Percentiles rank a stretch among this genome's conserved stretches.
phyloP scores from a whole-genome alignment of 768 basidiomycete species.

The Trametes coccinea region DNA sequence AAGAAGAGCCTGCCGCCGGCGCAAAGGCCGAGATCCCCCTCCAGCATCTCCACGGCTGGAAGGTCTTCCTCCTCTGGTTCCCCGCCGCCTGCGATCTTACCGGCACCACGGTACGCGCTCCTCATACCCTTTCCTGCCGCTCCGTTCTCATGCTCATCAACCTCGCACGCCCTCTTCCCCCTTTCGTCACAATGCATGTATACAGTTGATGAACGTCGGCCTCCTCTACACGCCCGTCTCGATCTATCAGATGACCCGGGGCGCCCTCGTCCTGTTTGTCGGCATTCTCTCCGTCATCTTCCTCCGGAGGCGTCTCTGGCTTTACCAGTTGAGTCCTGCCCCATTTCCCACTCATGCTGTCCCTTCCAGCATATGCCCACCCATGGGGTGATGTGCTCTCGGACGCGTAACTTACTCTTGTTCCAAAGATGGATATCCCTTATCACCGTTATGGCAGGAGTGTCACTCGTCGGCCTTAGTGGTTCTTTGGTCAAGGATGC shows the following conservation, averaged over 20 bases:
- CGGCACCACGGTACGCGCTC: constrained; percentile 73
- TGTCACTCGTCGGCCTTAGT: constrained; percentile 83
- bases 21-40: constrained; percentile 27
- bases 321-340: constrained; percentile 69
- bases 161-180: neutral
- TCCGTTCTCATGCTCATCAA: constrained; percentile 14
- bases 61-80: constrained; percentile 78
- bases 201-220: constrained; percentile 89
- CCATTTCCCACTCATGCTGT: constrained; percentile 21
- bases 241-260: constrained; percentile 96
- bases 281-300: constrained; percentile 90
- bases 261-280: constrained; percentile 92
- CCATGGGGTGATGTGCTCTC: neutral
- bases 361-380: constrained; percentile 10
- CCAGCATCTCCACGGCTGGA: constrained; percentile 61
- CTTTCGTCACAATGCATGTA: constrained; percentile 18
- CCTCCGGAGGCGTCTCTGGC: constrained; percentile 79
- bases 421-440: constrained; percentile 82
- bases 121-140: constrained; percentile 7
- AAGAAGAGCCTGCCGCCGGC: constrained; percentile 34
- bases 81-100: constrained; percentile 90
- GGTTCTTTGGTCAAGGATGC: constrained; percentile 85
- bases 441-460: constrained; percentile 82
- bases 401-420: constrained; percentile 16
- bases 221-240: constrained; percentile 95